Evolutionary conservation across 164 flowering plant genomes (phyloP).

Genomic region (Amborella trichopoda): DNA sequence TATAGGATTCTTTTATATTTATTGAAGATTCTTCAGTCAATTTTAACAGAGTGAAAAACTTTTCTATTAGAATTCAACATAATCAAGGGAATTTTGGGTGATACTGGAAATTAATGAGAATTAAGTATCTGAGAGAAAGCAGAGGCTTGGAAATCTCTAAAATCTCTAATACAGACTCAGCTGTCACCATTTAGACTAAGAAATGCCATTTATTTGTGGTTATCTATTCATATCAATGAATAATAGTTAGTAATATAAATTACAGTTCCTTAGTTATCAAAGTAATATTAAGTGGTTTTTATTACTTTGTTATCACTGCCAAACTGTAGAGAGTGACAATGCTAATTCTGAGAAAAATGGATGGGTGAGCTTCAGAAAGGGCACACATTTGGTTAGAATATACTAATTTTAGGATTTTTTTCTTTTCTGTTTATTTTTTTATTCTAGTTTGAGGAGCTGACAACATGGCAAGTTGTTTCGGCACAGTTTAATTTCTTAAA

Average conservation of each 20-base stretch:
- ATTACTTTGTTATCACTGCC: neutral
- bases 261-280: neutral
- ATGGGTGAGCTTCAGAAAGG: too few species aligned
- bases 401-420: neutral
- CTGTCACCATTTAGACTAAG: neutral
- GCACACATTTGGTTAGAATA: too few species aligned
- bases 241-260: neutral
- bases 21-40: neutral
- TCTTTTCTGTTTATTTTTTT: neutral
- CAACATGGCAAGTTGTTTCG: too few species aligned
- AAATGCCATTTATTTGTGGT: neutral
- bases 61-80: neutral
- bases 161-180: neutral
- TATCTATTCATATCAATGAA: neutral
- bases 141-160: neutral
- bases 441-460: neutral
- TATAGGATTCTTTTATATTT: too few species aligned
- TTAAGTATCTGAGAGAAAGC: neutral
- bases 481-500: too few species aligned
- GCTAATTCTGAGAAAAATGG: neutral
- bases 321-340: neutral
- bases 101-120: neutral
- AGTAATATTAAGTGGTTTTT: neutral
- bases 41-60: neutral
- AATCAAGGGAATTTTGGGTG: too few species aligned